phyloP scores from a whole-genome alignment of 2,329 filamentous ascomycete species.

The Fusarium xylarioides region DNA sequence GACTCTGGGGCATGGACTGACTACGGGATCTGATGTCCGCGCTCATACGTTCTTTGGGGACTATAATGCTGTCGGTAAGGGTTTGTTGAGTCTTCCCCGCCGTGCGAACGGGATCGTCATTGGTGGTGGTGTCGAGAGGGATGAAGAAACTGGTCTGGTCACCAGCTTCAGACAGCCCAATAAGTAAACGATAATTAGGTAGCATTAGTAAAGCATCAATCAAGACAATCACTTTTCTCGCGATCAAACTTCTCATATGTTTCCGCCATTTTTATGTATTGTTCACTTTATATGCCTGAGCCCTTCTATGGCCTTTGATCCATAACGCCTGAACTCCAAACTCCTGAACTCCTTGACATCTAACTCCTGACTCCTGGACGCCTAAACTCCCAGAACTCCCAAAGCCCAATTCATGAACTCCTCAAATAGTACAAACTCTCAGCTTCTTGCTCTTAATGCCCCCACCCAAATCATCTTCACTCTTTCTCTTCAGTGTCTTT shows the following conservation, averaged over 20 bases:
- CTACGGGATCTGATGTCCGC: conserved; percentile 48
- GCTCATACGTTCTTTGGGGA: conserved; percentile 65
- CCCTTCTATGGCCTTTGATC: too few species aligned
- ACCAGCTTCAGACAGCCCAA: conserved; percentile 34
- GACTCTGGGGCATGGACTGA: conserved; percentile 66
- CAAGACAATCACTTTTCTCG: neutral
- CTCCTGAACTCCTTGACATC: neutral
- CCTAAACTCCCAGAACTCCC: neutral
- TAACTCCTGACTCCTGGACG: neutral
- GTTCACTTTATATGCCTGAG: neutral
- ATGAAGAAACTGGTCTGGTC: conserved; percentile 51
- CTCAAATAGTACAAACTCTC: neutral
- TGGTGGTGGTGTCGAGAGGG: conserved; percentile 55
- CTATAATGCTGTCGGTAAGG: conserved; percentile 54
- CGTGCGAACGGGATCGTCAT: conserved; percentile 52
- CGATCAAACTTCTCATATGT: fast-evolving
- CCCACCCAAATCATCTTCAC: neutral
- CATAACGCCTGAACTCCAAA: neutral
- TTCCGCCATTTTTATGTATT: neutral
- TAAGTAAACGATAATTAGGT: neutral
- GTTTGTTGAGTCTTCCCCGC: conserved; percentile 49
- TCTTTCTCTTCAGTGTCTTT: neutral
- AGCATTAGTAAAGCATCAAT: neutral
- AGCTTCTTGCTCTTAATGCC: neutral
- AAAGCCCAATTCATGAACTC: neutral